Conservation (phyloP, 306 rosid genomes). For the Vachellia collinsii region DNA sequence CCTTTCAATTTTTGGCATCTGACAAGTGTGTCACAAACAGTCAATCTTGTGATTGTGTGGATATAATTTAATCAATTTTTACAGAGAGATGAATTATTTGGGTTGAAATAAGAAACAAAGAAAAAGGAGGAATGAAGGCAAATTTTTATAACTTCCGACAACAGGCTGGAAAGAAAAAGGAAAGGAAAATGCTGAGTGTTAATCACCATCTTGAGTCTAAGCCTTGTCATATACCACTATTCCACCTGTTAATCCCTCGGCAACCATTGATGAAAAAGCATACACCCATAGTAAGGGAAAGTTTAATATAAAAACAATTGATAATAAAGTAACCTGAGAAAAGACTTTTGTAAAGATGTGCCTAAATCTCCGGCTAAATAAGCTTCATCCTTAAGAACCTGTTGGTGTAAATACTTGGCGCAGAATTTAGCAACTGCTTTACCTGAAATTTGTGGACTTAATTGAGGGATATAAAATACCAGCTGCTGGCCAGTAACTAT, state of each 20-base stretch:
- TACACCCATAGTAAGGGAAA: conserved; percentile 31
- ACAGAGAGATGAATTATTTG: conserved; percentile 26
- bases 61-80: conserved; percentile 5
- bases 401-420: conserved; percentile 86
- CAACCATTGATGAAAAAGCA: conserved; percentile 30
- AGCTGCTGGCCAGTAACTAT: conserved; percentile 21
- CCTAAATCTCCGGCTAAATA: conserved; percentile 80
- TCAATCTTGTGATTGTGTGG: background rate
- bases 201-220: conserved; percentile 27
- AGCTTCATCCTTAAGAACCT: conserved; percentile 76
- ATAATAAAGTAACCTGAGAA: conserved; percentile 69
- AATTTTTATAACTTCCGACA: conserved; percentile 23
- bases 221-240: conserved; percentile 29
- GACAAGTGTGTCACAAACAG: background rate
- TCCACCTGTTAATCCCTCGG: conserved; percentile 31
- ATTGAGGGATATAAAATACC: conserved; percentile 27
- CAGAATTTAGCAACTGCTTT: conserved; percentile 96
- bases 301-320: conserved; percentile 21
- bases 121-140: conserved; percentile 29
- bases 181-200: conserved; percentile 24
- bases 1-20: background rate
- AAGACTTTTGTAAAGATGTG: conserved; percentile 66
- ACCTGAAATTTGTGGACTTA: conserved; percentile 54
- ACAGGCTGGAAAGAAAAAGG: conserved; percentile 13
- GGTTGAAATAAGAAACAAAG: conserved; percentile 9